Percentiles rank a stretch among this genome's conserved stretches.
Conservation (phyloP, 2,329 filamentous ascomycete genomes). For the Mycosphaerella arachidis region DNA sequence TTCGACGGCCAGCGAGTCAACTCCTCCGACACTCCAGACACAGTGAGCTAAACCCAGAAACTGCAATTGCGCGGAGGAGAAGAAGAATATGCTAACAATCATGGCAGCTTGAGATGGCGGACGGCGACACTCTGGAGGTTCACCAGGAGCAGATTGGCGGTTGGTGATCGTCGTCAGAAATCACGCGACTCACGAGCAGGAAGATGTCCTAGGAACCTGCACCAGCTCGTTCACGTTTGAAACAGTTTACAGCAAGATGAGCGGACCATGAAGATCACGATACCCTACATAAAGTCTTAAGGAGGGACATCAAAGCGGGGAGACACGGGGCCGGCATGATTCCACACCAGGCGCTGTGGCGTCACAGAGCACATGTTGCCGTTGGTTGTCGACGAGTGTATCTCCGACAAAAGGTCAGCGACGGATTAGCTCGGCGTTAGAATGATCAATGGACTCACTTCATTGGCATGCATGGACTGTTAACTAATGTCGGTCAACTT, state of each 20-base stretch:
- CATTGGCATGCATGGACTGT: not conserved
- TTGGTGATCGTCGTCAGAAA: slow-evolving; percentile 11
- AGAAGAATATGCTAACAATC: slow-evolving; percentile 2
- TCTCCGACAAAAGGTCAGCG: not conserved
- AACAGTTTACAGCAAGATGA: not conserved
- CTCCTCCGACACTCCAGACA: slow-evolving; percentile 82
- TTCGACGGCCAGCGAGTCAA: slow-evolving; percentile 95
- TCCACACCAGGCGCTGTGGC: not conserved
- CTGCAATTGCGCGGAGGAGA: not conserved
- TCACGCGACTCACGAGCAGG: not conserved
- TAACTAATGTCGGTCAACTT: not conserved
- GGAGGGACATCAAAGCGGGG: not conserved
- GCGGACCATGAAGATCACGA: not conserved
- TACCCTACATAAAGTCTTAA: not conserved
- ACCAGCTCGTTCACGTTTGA: not conserved
- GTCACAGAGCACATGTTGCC: not conserved
- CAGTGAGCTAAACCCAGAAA: slow-evolving; percentile 57
- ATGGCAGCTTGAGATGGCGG: slow-evolving; percentile 84
- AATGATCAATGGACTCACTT: not conserved
- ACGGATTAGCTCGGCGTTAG: not conserved
- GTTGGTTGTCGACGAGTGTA: not conserved
- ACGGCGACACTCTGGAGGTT: slow-evolving; percentile 93
- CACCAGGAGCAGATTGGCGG: slow-evolving; percentile 98
- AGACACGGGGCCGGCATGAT: not conserved
- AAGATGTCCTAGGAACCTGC: not conserved